Base-by-base conservation (phyloP, 1,284 basidiomycete genomes). In the Apiotrichum laibachii region DNA sequence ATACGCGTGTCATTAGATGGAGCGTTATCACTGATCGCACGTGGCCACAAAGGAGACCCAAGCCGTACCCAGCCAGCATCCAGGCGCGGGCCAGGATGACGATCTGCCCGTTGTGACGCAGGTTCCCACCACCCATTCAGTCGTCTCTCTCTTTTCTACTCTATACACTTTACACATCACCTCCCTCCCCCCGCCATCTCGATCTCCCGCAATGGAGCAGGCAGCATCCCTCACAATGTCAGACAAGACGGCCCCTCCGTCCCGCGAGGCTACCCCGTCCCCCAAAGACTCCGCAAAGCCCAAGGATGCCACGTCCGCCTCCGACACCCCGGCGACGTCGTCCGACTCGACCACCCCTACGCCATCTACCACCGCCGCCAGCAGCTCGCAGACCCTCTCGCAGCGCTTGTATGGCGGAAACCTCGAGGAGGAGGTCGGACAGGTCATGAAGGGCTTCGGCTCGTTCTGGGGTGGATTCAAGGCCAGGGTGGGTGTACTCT, bases 381-480 rank as follows among this genome's bases (percentile, higher is more conserved):
- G 33, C 18, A 37, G 13, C 22, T 22, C 40, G 15, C 49, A 54
- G 31, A 46, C 46, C 18, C n/a, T 53, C 18, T n/a, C 50, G 16
- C 39, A 61, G 31, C 51, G 69, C 11, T 50, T 76, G 15, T 69
- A 72, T 37, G 45, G 61, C 11, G 63, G 58, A 59, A 44, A 44
- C n/a, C 69, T 94, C 51, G 87, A 93, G 70, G 87, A 92, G 67
- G 92, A 94, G 76, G 89, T 95, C 10, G 83, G 83, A 5, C 88
- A 94, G 72, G 90, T 92, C 22, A 85, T 93, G 53, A 88, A 88
- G 21, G 86, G 88, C 67, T 80, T 93, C n/a, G 87, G 67, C 21
- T 67, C 65, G 37, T 87, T 92, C 73, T 95, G 91, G 91, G 90
- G 91, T 50, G 88, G 89, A 18, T 88, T 93, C 71, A 85, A 86